These are phyloP conservation scores for Eurotiales sp. DNA, from an alignment of 2,329 filamentous ascomycete genomes.

Conservation along the genomic window DNA sequence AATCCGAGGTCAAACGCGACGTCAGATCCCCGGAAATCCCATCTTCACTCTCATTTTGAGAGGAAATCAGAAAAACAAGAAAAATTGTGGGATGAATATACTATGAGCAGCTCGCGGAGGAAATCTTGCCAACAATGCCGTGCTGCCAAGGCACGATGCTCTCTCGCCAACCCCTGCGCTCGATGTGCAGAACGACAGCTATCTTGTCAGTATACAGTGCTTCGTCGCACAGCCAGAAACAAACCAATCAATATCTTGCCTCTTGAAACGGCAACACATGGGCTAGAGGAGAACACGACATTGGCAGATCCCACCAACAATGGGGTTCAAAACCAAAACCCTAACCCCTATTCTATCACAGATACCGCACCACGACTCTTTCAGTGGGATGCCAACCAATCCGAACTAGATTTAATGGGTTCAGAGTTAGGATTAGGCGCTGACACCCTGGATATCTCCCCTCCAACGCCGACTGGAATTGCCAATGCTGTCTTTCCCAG, in stretches of 20 bases:
- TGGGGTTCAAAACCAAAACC: background rate
- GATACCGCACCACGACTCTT: background rate
- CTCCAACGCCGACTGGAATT: background rate
- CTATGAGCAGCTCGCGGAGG: conserved; percentile 6
- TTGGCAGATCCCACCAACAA: background rate
- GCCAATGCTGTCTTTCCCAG: background rate
- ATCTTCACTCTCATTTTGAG: too few species aligned
- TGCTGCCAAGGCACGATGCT: conserved; percentile 9
- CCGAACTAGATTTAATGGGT: background rate
- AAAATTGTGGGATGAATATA: background rate
- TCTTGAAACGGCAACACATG: background rate
- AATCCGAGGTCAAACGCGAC: background rate
- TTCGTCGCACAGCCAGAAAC: background rate
- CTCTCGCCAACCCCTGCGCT: conserved; percentile 3
- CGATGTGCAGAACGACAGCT: conserved; percentile 6
- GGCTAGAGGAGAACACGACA: background rate
- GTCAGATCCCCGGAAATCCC: background rate
- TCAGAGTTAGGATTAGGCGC: background rate
- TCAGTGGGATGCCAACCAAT: background rate
- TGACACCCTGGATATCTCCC: background rate
- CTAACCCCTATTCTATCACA: background rate
- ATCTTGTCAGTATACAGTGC: background rate
- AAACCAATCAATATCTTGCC: background rate
- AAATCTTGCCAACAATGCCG: conserved; percentile 11
- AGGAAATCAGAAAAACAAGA: too few species aligned